These are phyloP conservation scores for Alternaria infectoria DNA, from an alignment of 2,329 filamentous ascomycete species.

Conservation along the genomic window DNA sequence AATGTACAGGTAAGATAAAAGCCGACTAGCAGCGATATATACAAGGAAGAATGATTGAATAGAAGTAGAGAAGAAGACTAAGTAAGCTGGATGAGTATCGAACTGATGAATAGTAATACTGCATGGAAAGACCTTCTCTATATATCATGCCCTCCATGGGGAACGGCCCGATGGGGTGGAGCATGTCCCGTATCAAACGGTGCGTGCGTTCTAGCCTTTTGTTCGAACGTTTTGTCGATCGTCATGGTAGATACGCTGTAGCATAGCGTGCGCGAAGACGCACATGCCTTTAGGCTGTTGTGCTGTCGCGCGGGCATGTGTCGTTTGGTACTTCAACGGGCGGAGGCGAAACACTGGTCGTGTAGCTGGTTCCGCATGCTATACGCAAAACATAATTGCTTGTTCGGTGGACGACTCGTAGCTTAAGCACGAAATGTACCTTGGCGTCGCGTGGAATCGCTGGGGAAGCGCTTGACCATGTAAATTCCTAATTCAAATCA, in stretches of 20 bases:
- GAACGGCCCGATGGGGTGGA: conserved; percentile 2
- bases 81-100: conserved; percentile 14
- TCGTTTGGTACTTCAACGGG: conserved; percentile 31
- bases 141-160: conserved; percentile 3
- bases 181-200: conserved; percentile 11
- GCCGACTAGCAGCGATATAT: conserved; percentile 37
- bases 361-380: conserved; percentile 12
- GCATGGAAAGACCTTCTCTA: conserved; percentile 7
- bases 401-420: neutral
- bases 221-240: neutral
- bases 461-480: neutral
- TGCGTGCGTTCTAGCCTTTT: conserved; percentile 7
- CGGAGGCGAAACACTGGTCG: conserved; percentile 28
- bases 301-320: conserved; percentile 22
- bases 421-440: neutral
- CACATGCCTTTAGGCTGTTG: conserved; percentile 23
- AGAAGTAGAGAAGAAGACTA: conserved; percentile 11
- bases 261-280: conserved; percentile 17
- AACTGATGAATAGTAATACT: conserved; percentile 4
- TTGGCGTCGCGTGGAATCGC: neutral
- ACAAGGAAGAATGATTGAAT: conserved; percentile 12
- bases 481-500: neutral
- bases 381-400: neutral
- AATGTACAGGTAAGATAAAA: conserved; percentile 9
- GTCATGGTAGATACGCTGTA: conserved; percentile 4